Evolutionary conservation across 495 filamentous ascomycete genomes (phyloP).

Genomic region (Aspergillus ellipticus): DNA sequence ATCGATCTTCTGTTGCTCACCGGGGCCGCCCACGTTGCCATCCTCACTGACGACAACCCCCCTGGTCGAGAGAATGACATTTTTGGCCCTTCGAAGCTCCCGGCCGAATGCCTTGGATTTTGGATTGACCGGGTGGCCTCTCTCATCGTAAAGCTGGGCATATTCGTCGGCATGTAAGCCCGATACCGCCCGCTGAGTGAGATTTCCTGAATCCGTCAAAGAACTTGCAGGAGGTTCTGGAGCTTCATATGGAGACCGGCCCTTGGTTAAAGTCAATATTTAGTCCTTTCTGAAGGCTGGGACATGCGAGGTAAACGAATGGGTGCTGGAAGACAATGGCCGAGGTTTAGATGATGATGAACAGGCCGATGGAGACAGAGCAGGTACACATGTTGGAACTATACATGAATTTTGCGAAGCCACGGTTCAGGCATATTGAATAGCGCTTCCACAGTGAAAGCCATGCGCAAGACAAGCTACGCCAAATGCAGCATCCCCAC

Average conservation of each 20-base stretch:
- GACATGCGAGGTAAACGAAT: not conserved
- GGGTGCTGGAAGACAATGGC: not conserved
- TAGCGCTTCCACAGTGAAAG: not conserved
- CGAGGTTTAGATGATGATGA: no score
- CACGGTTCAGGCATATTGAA: not conserved
- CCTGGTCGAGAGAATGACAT: slow-evolving; percentile 56
- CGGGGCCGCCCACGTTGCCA: slow-evolving; percentile 26
- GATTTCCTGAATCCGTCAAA: slow-evolving; percentile 15
- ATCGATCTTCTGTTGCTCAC: slow-evolving; percentile 41
- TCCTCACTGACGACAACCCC: slow-evolving; percentile 50
- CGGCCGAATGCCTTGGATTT: slow-evolving; percentile 44
- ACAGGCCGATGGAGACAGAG: not conserved
- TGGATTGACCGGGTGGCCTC: slow-evolving; percentile 64
- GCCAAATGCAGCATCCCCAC: not conserved
- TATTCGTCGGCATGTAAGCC: slow-evolving; percentile 43
- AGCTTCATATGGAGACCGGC: slow-evolving; percentile 68
- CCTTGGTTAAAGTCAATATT: slow-evolving; percentile 43
- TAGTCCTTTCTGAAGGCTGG: not conserved
- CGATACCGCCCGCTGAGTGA: slow-evolving; percentile 28
- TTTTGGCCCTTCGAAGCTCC: slow-evolving; percentile 49
- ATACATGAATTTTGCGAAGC: no score
- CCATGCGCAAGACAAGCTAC: not conserved
- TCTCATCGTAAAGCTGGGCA: slow-evolving; percentile 65
- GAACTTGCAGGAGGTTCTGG: slow-evolving; percentile 33
- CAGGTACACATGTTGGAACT: no score